Conservation (phyloP, 1,284 basidiomycete genomes). For the Tylopilus orsonianus region DNA sequence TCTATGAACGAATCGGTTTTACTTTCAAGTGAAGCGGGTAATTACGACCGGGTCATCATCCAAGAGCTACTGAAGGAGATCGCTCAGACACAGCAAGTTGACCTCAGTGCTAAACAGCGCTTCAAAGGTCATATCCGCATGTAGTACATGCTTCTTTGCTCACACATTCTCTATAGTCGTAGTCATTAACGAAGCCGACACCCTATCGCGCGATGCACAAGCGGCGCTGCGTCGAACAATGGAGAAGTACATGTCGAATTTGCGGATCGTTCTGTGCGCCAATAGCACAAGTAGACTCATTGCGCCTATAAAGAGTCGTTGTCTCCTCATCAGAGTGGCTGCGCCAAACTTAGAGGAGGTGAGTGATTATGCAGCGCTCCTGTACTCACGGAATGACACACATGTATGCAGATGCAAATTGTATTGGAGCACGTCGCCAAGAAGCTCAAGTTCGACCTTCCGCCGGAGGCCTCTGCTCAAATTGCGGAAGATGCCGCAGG, state of each 20-base stretch:
- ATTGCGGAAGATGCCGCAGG: slow-evolving; percentile 85
- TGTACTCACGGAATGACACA: neutral
- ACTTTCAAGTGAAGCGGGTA: slow-evolving; percentile 83
- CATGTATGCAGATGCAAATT: slow-evolving; percentile 62
- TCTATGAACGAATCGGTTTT: slow-evolving; percentile 3
- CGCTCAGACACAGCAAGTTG: slow-evolving; percentile 98
- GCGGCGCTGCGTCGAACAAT: slow-evolving; percentile 96
- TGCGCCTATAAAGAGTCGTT: slow-evolving; percentile 94
- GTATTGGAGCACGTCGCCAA: slow-evolving; percentile 84
- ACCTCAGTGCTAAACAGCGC: slow-evolving; percentile 90
- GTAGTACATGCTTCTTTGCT: slow-evolving; percentile 1
- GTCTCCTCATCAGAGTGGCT: slow-evolving; percentile 90
- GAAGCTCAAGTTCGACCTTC: slow-evolving; percentile 80
- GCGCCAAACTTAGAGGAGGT: slow-evolving; percentile 84
- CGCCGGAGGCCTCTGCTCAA: slow-evolving; percentile 68
- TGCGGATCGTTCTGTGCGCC: slow-evolving; percentile 97
- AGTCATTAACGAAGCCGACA: slow-evolving; percentile 97
- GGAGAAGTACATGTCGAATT: slow-evolving; percentile 99
- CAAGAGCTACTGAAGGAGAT: slow-evolving; percentile 99
- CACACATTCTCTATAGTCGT: slow-evolving; percentile 64
- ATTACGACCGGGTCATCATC: slow-evolving; percentile 93
- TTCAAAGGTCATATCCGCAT: slow-evolving; percentile 77
- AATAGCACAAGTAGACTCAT: slow-evolving; percentile 97
- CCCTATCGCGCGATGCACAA: slow-evolving; percentile 93
- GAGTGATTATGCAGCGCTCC: neutral